A percentile compares a stretch with the other conserved stretches of the same genome.
phyloP scores from a whole-genome alignment of 306 rosid genomes.

The Ochetophila trinervis region DNA sequence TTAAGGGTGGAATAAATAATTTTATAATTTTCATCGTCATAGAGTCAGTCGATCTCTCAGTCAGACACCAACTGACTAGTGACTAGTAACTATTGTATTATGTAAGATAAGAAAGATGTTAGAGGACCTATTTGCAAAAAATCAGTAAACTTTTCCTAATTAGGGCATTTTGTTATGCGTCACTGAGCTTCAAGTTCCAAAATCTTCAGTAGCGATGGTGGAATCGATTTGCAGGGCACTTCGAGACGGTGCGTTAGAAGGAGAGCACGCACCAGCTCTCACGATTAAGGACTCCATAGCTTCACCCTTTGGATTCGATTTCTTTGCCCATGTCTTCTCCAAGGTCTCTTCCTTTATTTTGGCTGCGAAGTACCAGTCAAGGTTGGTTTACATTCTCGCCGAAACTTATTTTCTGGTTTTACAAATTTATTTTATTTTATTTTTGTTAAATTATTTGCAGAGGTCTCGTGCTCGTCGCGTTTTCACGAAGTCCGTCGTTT shows the following conservation, averaged over 20 bases:
- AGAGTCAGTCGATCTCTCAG: too few relatives aligned
- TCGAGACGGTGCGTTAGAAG: conserved; percentile 76
- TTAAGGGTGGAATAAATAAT: too few relatives aligned
- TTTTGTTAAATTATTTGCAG: conserved; percentile 25
- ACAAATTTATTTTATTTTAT: conserved; percentile 2
- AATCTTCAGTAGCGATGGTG: conserved; percentile 41
- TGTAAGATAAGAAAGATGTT: too few relatives aligned
- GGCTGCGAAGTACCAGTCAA: conserved; percentile 69
- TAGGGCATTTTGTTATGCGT: too few relatives aligned
- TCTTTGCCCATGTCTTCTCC: conserved; percentile 55
- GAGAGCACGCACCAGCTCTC: conserved; percentile 83
- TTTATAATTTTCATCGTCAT: too few relatives aligned
- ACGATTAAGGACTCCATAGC: conserved; percentile 62
- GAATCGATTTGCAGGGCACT: conserved; percentile 68
- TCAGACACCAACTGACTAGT: too few relatives aligned
- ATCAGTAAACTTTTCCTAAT: too few relatives aligned
- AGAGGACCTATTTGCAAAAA: too few relatives aligned
- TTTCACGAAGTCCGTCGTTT: conserved; percentile 65
- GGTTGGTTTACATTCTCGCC: conserved; percentile 40
- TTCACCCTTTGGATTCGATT: conserved; percentile 60
- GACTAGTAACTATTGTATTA: too few relatives aligned
- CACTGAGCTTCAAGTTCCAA: too few relatives aligned
- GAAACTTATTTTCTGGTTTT: background rate
- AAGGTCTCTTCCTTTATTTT: conserved; percentile 56
- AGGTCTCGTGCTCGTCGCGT: conserved; percentile 66